phyloP scores from a whole-genome alignment of 2,329 filamentous ascomycete species.

The Aureobasidium sp. region DNA sequence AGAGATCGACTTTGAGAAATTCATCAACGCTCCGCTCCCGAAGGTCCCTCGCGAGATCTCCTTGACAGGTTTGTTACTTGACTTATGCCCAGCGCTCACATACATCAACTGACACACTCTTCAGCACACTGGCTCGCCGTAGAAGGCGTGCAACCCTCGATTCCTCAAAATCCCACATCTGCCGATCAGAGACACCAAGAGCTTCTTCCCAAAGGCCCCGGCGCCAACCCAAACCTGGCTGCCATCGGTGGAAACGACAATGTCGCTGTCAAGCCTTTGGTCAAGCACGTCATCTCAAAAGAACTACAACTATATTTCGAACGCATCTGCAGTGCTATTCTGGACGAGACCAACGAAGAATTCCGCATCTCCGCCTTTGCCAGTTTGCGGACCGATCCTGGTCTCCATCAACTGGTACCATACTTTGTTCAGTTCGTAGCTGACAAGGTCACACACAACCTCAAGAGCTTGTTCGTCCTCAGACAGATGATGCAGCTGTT shows the following conservation, averaged over 20 bases:
- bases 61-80: conserved; percentile 61
- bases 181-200: conserved; percentile 72
- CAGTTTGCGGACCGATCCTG: conserved; percentile 79
- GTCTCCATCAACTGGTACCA: conserved; percentile 87
- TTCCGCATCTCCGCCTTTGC: conserved; percentile 78
- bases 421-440: conserved; percentile 96
- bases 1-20: conserved; percentile 96
- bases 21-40: conserved; percentile 91
- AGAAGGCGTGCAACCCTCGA: conserved; percentile 92
- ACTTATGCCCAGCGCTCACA: conserved; percentile 6
- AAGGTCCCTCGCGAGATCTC: conserved; percentile 90
- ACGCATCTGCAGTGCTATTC: conserved; percentile 79
- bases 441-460: conserved; percentile 88
- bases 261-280: conserved; percentile 74
- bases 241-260: conserved; percentile 78
- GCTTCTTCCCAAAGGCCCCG: conserved; percentile 79
- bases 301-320: conserved; percentile 96
- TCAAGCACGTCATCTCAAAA: conserved; percentile 94
- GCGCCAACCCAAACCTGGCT: conserved; percentile 76
- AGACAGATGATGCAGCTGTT: conserved; percentile 89
- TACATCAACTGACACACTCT: background rate
- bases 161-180: conserved; percentile 83
- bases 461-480: conserved; percentile 83
- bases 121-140: conserved; percentile 94
- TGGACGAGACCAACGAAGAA: conserved; percentile 81